Percentiles rank a stretch among this genome's conserved stretches.
Conservation (phyloP, 2,329 filamentous ascomycete genomes). For the Trichoderma sp. region DNA sequence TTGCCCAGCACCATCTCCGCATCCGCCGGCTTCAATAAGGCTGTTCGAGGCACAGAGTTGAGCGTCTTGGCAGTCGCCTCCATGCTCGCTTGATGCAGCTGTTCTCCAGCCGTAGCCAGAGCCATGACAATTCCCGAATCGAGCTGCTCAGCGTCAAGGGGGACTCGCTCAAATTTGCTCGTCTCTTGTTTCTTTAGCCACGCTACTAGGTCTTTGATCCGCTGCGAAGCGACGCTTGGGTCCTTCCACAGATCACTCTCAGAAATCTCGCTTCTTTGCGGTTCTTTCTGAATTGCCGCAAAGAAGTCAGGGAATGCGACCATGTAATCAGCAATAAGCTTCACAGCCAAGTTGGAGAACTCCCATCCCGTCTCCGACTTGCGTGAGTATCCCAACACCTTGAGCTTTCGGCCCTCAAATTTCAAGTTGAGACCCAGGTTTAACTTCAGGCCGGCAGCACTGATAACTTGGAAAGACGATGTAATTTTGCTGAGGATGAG, state of each 20-base stretch:
- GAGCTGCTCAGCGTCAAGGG: slow-evolving; percentile 92
- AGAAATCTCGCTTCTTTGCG: slow-evolving; percentile 79
- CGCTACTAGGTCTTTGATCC: slow-evolving; percentile 89
- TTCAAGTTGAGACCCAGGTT: slow-evolving; percentile 96
- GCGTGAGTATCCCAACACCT: slow-evolving; percentile 93
- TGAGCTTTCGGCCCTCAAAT: slow-evolving; percentile 92
- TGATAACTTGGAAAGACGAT: slow-evolving; percentile 84
- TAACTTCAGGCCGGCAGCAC: slow-evolving; percentile 76
- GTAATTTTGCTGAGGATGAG: slow-evolving; percentile 94
- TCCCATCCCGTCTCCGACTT: slow-evolving; percentile 90
- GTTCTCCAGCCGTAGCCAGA: slow-evolving; percentile 77
- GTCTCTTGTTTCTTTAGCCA: slow-evolving; percentile 93
- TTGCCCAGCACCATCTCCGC: slow-evolving; percentile 90
- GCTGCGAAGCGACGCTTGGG: slow-evolving; percentile 69
- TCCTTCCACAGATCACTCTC: slow-evolving; percentile 86
- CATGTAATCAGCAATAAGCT: slow-evolving; percentile 87
- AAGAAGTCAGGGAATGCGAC: slow-evolving; percentile 94
- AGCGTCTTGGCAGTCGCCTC: slow-evolving; percentile 69
- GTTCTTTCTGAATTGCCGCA: slow-evolving; percentile 81
- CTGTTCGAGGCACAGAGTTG: slow-evolving; percentile 80
- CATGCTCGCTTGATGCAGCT: slow-evolving; percentile 55
- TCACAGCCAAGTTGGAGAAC: slow-evolving; percentile 83
- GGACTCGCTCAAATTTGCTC: slow-evolving; percentile 93
- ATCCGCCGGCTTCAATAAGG: slow-evolving; percentile 89
- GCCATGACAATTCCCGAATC: slow-evolving; percentile 85